Evolutionary conservation across 75 land plant species (phyloP).

Genomic region (Sequoia sempervirens): DNA sequence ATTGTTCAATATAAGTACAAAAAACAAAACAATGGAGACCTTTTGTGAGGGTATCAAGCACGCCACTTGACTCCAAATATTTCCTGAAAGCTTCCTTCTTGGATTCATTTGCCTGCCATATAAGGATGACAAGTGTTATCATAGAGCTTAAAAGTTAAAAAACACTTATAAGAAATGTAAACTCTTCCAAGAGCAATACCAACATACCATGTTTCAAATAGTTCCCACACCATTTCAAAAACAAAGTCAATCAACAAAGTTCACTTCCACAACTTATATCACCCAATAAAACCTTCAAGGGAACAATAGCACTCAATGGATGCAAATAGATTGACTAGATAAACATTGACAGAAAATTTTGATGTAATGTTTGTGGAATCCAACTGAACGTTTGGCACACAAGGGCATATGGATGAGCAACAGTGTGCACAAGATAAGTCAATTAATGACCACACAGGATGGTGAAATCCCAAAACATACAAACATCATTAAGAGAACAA

Average conservation of each 20-base stretch:
- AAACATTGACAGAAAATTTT: too few species aligned
- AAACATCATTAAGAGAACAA: neutral
- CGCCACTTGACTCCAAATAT: constrained; percentile 91
- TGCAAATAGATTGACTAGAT: neutral
- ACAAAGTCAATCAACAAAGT: neutral
- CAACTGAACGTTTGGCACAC: neutral
- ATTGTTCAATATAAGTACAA: neutral
- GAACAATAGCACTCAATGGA: neutral
- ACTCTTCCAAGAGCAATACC: neutral
- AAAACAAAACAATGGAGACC: constrained; percentile 23
- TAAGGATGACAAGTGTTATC: neutral
- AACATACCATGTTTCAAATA: neutral
- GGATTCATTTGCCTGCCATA: constrained; percentile 84
- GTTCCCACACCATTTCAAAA: neutral
- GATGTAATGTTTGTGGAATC: neutral
- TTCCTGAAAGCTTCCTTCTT: constrained; percentile 97
- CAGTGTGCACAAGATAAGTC: neutral
- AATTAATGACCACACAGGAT: neutral
- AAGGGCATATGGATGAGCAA: neutral
- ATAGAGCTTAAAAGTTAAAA: neutral
- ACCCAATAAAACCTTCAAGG: neutral
- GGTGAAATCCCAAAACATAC: neutral
- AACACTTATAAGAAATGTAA: neutral
- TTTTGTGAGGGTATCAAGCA: constrained; percentile 93
- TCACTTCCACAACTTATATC: neutral